Conservation (phyloP, 139 green algal genomes). For the Micromonas pusilla region DNA sequence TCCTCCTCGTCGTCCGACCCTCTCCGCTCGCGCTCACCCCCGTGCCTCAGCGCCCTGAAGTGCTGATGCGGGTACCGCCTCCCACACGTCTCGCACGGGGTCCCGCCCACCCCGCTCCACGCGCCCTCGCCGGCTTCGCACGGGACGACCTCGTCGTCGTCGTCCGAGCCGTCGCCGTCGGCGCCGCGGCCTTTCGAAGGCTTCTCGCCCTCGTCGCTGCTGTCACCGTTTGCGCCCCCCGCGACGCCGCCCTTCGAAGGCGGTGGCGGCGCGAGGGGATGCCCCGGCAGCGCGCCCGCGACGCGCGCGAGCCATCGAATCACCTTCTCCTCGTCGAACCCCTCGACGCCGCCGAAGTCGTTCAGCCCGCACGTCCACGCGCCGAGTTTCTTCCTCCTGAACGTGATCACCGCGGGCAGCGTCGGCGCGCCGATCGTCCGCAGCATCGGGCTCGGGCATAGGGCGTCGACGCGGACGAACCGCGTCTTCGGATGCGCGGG, state of each 20-base stretch:
- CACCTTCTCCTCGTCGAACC: conserved; percentile 10
- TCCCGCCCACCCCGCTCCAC: background rate
- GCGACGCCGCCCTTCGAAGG: no score
- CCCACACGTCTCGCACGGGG: conserved; percentile 7
- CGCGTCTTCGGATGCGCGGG: conserved; percentile 1
- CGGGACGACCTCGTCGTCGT: background rate
- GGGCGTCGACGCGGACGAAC: conserved; percentile 7
- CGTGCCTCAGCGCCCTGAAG: conserved; percentile 1
- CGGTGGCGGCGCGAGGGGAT: background rate
- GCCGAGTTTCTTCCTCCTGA: background rate
- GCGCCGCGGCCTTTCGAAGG: no score
- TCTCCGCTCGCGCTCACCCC: background rate
- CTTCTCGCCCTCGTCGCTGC: background rate
- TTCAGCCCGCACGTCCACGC: background rate
- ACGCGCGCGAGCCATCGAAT: background rate
- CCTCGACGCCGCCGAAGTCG: conserved; percentile 8
- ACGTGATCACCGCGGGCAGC: conserved; percentile 6
- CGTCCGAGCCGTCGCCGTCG: background rate
- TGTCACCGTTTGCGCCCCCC: background rate
- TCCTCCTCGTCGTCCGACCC: background rate
- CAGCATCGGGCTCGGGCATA: background rate
- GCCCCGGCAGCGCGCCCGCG: conserved; percentile 4
- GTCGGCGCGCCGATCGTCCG: background rate
- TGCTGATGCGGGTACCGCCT: conserved; percentile 20
- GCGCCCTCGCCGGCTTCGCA: background rate